Evolutionary conservation across 2,329 filamentous ascomycete species (phyloP).

Genomic region (Mycosphaerelloides madeirae): DNA sequence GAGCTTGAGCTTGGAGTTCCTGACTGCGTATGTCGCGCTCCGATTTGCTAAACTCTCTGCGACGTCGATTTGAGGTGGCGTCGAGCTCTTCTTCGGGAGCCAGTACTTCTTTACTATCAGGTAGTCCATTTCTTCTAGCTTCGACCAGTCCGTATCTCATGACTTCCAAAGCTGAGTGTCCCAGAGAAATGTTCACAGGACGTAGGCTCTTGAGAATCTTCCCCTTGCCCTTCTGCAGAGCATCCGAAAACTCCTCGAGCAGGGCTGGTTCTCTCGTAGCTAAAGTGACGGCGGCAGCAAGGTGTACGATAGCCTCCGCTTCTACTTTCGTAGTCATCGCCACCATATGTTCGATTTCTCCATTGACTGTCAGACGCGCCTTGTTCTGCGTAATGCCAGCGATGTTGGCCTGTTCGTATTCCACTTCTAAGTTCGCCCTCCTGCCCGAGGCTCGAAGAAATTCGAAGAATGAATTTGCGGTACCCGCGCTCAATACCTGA

Average conservation of each 20-base stretch:
- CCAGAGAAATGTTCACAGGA: conserved; percentile 27
- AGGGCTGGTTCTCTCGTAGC: conserved; percentile 31
- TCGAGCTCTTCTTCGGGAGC: conserved; percentile 17
- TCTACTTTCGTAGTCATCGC: conserved; percentile 32
- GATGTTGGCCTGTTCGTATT: conserved; percentile 10
- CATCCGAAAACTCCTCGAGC: conserved; percentile 32
- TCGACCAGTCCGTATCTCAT: conserved; percentile 36
- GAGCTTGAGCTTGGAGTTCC: conserved; percentile 11
- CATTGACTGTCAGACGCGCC: conserved; percentile 30
- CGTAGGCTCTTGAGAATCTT: conserved; percentile 30
- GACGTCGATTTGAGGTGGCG: background rate
- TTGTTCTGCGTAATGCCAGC: conserved; percentile 5
- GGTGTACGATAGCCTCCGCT: conserved; percentile 33
- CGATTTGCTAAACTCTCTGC: conserved; percentile 1
- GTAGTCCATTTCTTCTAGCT: conserved; percentile 34
- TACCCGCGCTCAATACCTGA: conserved; percentile 33
- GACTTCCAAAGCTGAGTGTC: conserved; percentile 29
- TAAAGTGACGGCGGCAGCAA: conserved; percentile 36
- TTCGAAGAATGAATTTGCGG: conserved; percentile 36
- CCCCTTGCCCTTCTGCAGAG: conserved; percentile 29
- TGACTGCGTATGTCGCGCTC: conserved; percentile 7
- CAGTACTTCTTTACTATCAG: conserved; percentile 26
- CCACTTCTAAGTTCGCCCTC: conserved; percentile 20
- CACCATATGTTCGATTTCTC: conserved; percentile 14
- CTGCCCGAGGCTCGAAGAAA: conserved; percentile 27